Evolutionary conservation across 2,329 filamentous ascomycete genomes (phyloP).

Genomic region (Exophiala xenobiotica): DNA sequence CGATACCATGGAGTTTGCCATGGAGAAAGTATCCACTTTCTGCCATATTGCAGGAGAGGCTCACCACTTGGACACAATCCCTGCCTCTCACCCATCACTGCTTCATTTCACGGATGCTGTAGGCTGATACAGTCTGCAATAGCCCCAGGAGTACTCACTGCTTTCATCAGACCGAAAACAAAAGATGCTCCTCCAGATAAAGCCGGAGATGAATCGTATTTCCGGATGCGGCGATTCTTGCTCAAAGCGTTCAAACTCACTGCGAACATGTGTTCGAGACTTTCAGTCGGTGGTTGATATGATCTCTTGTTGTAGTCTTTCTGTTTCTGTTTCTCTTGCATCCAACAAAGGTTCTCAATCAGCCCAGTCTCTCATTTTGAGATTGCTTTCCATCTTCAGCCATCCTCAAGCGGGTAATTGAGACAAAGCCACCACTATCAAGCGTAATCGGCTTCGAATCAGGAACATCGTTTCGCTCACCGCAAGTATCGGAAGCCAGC

Average conservation of each 20-base stretch:
- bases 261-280: slow-evolving; percentile 19
- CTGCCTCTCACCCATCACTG: background rate
- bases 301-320: slow-evolving; percentile 20
- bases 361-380: slow-evolving; percentile 17
- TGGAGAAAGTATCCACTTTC: background rate
- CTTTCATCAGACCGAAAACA: slow-evolving; percentile 23
- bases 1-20: background rate
- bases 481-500: slow-evolving; percentile 16
- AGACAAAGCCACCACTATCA: slow-evolving; percentile 25
- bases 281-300: slow-evolving; percentile 21
- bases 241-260: slow-evolving; percentile 14
- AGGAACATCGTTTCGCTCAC: slow-evolving; percentile 15
- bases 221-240: slow-evolving; percentile 21
- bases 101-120: slow-evolving; percentile 5
- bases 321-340: slow-evolving; percentile 21
- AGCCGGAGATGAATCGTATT: slow-evolving; percentile 10
- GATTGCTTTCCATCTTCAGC: slow-evolving; percentile 17
- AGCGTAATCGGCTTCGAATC: slow-evolving; percentile 16
- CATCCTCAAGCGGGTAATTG: slow-evolving; percentile 17
- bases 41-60: slow-evolving; percentile 3
- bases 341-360: slow-evolving; percentile 26
- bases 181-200: slow-evolving; percentile 16
- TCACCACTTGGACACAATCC: background rate
- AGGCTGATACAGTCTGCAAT: background rate
- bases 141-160: slow-evolving; percentile 2